phyloP scores from a whole-genome alignment of 768 basidiomycete species.

The Collybiopsis confluens region DNA sequence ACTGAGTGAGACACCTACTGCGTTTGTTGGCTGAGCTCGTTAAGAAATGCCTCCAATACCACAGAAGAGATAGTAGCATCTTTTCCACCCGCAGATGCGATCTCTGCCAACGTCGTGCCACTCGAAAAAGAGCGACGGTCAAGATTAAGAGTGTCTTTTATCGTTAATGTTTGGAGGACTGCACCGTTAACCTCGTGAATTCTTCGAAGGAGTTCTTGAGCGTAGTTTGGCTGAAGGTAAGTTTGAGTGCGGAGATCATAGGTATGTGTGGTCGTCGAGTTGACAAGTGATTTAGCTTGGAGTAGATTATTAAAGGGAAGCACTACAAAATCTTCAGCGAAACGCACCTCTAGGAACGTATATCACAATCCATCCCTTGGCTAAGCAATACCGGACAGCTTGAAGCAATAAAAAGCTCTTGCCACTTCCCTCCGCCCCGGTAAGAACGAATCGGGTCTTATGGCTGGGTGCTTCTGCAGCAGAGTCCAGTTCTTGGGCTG shows the following conservation, averaged over 20 bases:
- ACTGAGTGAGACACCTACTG: slow-evolving; percentile 49
- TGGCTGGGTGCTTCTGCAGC: slow-evolving; percentile 47
- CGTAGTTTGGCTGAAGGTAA: slow-evolving; percentile 67
- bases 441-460: slow-evolving; percentile 56
- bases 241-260: slow-evolving; percentile 76
- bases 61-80: slow-evolving; percentile 49
- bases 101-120: slow-evolving; percentile 47
- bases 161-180: slow-evolving; percentile 37
- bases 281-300: slow-evolving; percentile 52
- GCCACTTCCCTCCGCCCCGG: slow-evolving; percentile 71
- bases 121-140: slow-evolving; percentile 40
- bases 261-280: slow-evolving; percentile 66
- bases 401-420: slow-evolving; percentile 81
- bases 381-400: slow-evolving; percentile 61
- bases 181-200: slow-evolving; percentile 55
- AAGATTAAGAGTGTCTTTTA: slow-evolving; percentile 37
- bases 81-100: slow-evolving; percentile 56
- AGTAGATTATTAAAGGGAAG: slow-evolving; percentile 14
- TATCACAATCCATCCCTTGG: slow-evolving; percentile 73
- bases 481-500: slow-evolving; percentile 46
- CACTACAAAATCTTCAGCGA: not conserved
- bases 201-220: slow-evolving; percentile 60
- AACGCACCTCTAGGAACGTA: slow-evolving; percentile 76
- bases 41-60: slow-evolving; percentile 55
- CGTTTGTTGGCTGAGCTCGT: slow-evolving; percentile 59